phyloP scores from a whole-genome alignment of 805 yeast species.

The Kurtzmaniella fragi region DNA sequence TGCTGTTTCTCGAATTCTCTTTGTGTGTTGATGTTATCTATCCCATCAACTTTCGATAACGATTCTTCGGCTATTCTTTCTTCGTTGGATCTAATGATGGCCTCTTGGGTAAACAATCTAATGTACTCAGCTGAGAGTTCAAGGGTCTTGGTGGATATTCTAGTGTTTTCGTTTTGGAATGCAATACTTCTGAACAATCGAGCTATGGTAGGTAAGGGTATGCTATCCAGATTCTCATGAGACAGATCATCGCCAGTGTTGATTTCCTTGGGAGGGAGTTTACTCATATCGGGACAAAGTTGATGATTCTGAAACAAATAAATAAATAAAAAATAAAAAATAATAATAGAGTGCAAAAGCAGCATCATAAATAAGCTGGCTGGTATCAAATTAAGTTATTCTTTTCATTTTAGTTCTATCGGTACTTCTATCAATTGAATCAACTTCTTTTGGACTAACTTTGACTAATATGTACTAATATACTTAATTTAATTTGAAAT shows the following conservation, averaged over 20 bases:
- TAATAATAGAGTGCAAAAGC: no score
- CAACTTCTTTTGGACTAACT: no score
- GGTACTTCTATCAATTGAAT: no score
- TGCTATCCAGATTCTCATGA: neutral
- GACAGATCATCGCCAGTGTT: conserved; percentile 1
- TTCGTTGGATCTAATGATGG: conserved; percentile 53
- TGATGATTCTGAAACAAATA: no score
- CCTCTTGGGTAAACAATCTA: conserved; percentile 53
- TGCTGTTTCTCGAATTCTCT: conserved; percentile 4
- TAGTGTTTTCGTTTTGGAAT: conserved; percentile 41
- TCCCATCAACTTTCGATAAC: conserved; percentile 24
- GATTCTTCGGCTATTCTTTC: conserved; percentile 33
- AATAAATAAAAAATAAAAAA: no score
- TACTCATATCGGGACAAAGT: no score
- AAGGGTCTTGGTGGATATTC: conserved; percentile 45
- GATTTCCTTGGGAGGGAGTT: no score
- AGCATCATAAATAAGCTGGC: no score
- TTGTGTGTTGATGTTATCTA: conserved; percentile 19
- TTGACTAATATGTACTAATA: no score
- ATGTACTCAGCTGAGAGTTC: conserved; percentile 51
- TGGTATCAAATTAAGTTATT: no score
- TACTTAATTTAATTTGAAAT: no score
- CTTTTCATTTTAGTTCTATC: no score
- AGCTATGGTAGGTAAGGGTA: conserved; percentile 34
- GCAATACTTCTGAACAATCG: conserved; percentile 48